phyloP scores from a whole-genome alignment of 805 yeast species.

The Wickerhamia fluorescens region DNA sequence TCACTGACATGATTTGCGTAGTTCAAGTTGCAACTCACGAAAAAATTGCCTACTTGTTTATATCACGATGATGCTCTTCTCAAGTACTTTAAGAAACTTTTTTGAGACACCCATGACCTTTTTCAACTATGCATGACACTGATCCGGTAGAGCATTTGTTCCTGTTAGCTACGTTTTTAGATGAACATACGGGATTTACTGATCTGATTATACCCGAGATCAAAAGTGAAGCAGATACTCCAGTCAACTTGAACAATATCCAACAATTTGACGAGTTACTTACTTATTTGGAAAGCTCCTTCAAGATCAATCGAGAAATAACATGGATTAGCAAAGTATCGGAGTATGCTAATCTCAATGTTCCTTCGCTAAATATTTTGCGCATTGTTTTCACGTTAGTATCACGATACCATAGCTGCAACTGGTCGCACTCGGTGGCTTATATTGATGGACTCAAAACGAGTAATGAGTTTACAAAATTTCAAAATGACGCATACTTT shows the following conservation, averaged over 20 bases:
- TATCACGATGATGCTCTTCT: too few species aligned
- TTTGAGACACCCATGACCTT: too few species aligned
- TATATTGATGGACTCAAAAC: constrained; percentile 14
- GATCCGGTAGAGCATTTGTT: too few species aligned
- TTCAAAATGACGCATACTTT: constrained; percentile 15
- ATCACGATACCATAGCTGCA: constrained; percentile 18
- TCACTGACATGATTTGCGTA: constrained; percentile 8
- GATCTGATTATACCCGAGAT: constrained; percentile 18
- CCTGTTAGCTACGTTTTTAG: too few species aligned
- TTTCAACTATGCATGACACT: too few species aligned
- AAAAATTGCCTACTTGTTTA: too few species aligned
- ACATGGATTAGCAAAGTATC: not conserved
- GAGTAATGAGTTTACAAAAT: constrained; percentile 13
- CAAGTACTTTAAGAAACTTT: too few species aligned
- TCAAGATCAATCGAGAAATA: constrained; percentile 2
- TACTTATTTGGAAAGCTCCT: constrained; percentile 16
- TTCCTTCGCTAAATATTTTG: constrained; percentile 22
- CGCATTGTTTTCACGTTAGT: constrained; percentile 27
- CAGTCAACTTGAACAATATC: constrained; percentile 19
- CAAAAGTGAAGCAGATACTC: constrained; percentile 2
- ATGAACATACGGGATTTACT: constrained; percentile 12
- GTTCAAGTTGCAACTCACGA: too few species aligned
- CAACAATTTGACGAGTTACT: constrained; percentile 23
- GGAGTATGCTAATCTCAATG: constrained; percentile 3
- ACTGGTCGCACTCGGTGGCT: constrained; percentile 16